Evolutionary conservation across 306 rosid genomes (phyloP).

Genomic region (Malus orientalis): DNA sequence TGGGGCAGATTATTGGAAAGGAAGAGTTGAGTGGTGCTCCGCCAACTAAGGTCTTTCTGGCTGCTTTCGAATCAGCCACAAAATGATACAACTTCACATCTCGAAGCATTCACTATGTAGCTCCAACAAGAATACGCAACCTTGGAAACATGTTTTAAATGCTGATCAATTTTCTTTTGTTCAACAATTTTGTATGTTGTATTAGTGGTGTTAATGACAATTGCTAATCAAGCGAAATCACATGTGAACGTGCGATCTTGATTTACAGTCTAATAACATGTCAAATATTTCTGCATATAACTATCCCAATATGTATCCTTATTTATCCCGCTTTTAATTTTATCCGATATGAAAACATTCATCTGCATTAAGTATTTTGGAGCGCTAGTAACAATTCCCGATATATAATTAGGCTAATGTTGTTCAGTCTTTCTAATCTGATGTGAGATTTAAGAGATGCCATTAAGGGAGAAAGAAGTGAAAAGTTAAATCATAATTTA

Average conservation of each 20-base stretch:
- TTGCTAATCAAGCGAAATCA: neutral
- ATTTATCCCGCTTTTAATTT: neutral
- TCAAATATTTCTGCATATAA: neutral
- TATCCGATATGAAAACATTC: neutral
- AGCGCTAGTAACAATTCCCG: neutral
- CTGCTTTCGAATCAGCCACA: slow-evolving; percentile 50
- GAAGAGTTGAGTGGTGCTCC: slow-evolving; percentile 58
- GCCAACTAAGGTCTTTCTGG: slow-evolving; percentile 59
- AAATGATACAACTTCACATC: slow-evolving; percentile 18
- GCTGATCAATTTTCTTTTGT: neutral
- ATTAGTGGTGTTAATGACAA: neutral
- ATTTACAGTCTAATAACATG: neutral
- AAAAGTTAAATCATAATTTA: neutral
- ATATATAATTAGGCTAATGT: neutral
- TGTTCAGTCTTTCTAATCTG: neutral
- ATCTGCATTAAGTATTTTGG: no score
- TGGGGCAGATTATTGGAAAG: slow-evolving; percentile 59
- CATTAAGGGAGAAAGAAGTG: neutral
- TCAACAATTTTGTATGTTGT: neutral
- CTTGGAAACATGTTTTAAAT: neutral
- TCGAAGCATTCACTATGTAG: neutral
- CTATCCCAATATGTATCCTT: neutral
- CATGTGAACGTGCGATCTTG: neutral
- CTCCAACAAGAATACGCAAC: neutral
- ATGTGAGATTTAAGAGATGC: neutral